Percentiles rank a stretch among this genome's conserved stretches.
Evolutionary conservation across 257 asterid genomes (phyloP).

Genomic region (Capsicum pubescens): DNA sequence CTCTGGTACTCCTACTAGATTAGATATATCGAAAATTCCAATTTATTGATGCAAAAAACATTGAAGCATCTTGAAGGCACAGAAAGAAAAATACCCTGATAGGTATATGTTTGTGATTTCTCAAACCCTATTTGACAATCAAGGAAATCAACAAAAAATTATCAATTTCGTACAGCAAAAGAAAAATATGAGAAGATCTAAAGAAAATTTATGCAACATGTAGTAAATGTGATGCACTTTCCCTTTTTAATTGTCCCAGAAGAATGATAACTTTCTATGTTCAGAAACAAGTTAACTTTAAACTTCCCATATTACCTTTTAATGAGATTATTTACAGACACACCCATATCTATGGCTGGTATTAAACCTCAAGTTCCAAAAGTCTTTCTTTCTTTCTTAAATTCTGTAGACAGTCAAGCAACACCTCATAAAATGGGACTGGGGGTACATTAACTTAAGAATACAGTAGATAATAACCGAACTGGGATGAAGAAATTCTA

Average conservation of each 20-base stretch:
- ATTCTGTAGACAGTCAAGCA: background rate
- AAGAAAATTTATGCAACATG: background rate
- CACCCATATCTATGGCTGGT: background rate
- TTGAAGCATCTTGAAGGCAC: slow-evolving; percentile 21
- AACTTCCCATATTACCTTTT: background rate
- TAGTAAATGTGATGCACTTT: background rate
- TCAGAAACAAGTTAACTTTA: background rate
- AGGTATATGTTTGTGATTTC: background rate
- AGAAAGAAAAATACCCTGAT: background rate
- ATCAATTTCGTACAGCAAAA: background rate
- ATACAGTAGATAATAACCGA: background rate
- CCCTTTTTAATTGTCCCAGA: background rate
- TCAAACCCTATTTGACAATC: slow-evolving; percentile 14
- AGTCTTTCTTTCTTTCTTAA: background rate
- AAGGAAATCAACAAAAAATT: slow-evolving; percentile 7
- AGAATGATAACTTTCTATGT: background rate
- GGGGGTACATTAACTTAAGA: background rate
- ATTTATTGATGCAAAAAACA: background rate
- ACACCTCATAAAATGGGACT: background rate
- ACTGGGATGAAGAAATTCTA: background rate
- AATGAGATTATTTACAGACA: background rate
- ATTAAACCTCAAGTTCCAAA: background rate
- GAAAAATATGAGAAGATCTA: background rate
- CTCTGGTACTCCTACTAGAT: background rate
- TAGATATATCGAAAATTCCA: slow-evolving; percentile 5